Evolutionary conservation across 352 stramenopile species (phyloP), one percentile per base, ranked within the genome.

Genomic region (Pseudoperonospora humuli): DNA sequence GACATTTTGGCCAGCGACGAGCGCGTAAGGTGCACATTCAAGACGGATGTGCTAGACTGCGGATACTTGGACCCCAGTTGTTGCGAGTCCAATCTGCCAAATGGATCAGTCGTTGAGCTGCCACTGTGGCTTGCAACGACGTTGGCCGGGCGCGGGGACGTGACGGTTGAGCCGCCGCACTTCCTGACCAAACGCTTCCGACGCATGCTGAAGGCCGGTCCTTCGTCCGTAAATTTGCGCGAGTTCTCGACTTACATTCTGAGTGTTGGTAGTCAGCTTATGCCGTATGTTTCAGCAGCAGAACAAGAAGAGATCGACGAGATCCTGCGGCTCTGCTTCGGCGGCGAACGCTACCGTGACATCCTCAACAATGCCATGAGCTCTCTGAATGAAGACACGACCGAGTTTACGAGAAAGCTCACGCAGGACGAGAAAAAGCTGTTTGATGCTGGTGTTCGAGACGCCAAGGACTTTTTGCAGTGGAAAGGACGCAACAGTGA

Each of bases 301-400:
- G 64, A 68, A 1, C 59, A 64, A 26, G 57, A 52, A 15, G 75
- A 84, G 40, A 81, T 91, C 27, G 70, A 87, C 31, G 74, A 88
- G 57, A 87, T 92, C 55, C 39, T 92, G 62, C 72, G 75, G 0
- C 57, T 89, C 24, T 75, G 73, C 14, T 88, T 84, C 37, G 69
- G 75, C 33, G 77, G 80, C 18, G 77, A 92, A 49, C 70, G 80
- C 11, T 92, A 85, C 58, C 68, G 74, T 25, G 61, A 69, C 21
- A 65, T 92, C 15, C 61, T 92, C 42, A 87, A 92, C 63, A 86
- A 90, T 47, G 70, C 75, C 19, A 88, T 90, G 80, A 88, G 79
- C 58, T 70, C 77, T 31, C 50, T 87, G 58, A 62, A 87, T 39
- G 77, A 89, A 56, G 80, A 92, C 66, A 88, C 75, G 42, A 88